Percentiles rank a stretch among this genome's conserved stretches.
Evolutionary conservation across 306 rosid species (phyloP).

Genomic region (Acacia crassicarpa): DNA sequence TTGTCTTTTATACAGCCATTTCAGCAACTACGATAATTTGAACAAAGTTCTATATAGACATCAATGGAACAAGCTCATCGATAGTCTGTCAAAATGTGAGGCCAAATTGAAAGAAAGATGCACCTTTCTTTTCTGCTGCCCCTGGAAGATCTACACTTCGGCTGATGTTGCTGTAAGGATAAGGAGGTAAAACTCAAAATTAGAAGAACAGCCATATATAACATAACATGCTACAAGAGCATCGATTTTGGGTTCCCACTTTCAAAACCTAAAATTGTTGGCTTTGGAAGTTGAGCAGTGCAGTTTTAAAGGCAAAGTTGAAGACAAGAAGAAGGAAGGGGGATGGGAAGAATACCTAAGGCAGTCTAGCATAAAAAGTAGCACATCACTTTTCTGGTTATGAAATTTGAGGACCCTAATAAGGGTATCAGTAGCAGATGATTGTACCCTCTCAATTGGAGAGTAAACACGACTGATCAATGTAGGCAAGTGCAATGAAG

Average conservation of each 20-base stretch:
- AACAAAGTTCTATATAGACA: constrained; percentile 1
- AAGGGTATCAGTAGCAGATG: constrained; percentile 64
- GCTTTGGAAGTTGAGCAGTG: constrained; percentile 8
- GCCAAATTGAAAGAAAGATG: not conserved
- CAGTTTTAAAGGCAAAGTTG: constrained; percentile 21
- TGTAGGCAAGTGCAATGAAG: constrained; percentile 64
- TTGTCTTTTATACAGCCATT: not conserved
- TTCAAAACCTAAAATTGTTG: constrained; percentile 22
- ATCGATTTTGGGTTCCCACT: constrained; percentile 4
- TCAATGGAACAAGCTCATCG: constrained; percentile 13
- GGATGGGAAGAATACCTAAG: constrained; percentile 52
- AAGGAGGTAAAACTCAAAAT: constrained; percentile 26
- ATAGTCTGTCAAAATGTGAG: constrained; percentile 17
- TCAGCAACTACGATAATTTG: not conserved
- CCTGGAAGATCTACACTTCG: constrained; percentile 44
- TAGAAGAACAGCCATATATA: constrained; percentile 14
- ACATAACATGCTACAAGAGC: not conserved
- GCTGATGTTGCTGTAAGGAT: constrained; percentile 58
- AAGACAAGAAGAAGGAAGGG: not conserved
- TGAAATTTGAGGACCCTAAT: constrained; percentile 63
- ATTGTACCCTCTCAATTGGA: constrained; percentile 49
- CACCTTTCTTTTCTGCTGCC: constrained; percentile 45
- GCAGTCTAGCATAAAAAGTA: constrained; percentile 77
- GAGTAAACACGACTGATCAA: constrained; percentile 65
- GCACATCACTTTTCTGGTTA: constrained; percentile 58